Evolutionary conservation across 192 early-diverging fungal genomes (phyloP).

Genomic region (Haplosporangium gracile): DNA sequence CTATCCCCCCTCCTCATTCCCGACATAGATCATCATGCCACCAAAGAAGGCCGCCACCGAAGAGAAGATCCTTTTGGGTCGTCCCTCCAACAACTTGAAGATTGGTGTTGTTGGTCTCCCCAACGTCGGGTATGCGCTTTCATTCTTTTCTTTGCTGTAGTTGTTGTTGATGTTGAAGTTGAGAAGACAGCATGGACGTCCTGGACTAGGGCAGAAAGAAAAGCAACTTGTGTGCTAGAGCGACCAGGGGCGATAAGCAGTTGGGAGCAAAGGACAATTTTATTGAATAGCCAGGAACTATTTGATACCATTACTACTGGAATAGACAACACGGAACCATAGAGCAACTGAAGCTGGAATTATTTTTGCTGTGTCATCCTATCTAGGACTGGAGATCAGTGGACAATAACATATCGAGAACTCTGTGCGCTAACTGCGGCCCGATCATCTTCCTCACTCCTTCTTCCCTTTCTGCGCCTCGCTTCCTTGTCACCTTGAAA

Average conservation of each 20-base stretch:
- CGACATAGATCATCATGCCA: conserved; percentile 68
- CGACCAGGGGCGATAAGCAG: too few relatives aligned
- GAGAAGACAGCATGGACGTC: neutral
- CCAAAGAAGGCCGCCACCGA: conserved; percentile 85
- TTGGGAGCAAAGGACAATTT: neutral
- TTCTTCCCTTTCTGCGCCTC: conserved; percentile 13
- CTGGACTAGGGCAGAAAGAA: neutral
- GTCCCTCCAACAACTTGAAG: conserved; percentile 91
- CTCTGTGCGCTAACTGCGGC: conserved; percentile 46
- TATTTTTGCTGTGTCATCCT: neutral
- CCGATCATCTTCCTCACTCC: conserved; percentile 64
- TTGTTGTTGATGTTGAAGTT: neutral
- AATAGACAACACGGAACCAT: neutral
- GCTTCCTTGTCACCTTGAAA: neutral
- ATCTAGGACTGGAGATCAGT: neutral
- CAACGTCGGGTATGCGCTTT: conserved; percentile 81
- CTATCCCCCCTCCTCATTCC: conserved; percentile 11
- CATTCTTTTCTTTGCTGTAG: neutral
- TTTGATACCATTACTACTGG: neutral
- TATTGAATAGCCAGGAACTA: neutral
- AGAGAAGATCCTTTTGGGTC: conserved; percentile 82
- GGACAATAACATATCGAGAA: neutral
- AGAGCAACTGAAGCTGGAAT: neutral
- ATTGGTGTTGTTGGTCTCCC: conserved; percentile 98
- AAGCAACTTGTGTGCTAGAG: neutral